Conservation (phyloP, 2,329 filamentous ascomycete species). For the Xylariales sp. region DNA sequence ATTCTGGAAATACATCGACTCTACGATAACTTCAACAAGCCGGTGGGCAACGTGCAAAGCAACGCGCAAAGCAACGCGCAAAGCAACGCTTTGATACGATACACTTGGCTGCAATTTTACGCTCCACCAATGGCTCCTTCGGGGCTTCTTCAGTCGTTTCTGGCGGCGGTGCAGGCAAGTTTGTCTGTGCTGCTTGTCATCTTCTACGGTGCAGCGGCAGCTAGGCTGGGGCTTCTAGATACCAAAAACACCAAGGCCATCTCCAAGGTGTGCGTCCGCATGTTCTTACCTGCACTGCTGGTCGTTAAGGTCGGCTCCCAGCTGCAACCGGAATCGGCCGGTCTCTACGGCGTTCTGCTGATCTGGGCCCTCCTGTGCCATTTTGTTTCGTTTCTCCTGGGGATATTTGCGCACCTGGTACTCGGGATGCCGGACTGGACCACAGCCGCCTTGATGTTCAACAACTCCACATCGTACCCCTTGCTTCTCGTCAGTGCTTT, state of each 20-base stretch:
- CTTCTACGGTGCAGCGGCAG: conserved; percentile 36
- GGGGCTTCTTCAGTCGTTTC: conserved; percentile 31
- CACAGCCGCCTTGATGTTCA: conserved; percentile 41
- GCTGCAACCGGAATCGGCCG: conserved; percentile 29
- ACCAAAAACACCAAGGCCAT: conserved; percentile 31
- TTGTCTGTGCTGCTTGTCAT: conserved; percentile 44
- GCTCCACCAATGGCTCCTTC: conserved; percentile 12
- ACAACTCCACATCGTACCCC: conserved; percentile 43
- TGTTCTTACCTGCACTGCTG: conserved; percentile 42
- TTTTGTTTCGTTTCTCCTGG: conserved; percentile 33
- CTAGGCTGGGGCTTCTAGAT: conserved; percentile 32
- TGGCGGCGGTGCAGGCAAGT: conserved; percentile 41
- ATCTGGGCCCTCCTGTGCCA: conserved; percentile 37
- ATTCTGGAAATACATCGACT: no score
- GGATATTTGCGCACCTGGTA: conserved; percentile 28
- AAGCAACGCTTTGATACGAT: no score
- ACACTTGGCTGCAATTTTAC: not conserved
- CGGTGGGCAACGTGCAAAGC: no score
- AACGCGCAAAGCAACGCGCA: no score
- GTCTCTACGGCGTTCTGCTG: conserved; percentile 32
- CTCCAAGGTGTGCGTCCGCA: conserved; percentile 40
- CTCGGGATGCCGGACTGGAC: conserved; percentile 41
- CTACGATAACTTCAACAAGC: no score
- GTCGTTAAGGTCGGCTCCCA: conserved; percentile 40
- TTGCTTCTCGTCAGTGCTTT: conserved; percentile 38